Evolutionary conservation across 805 yeast genomes (phyloP).

Genomic region (Wickerhamomyces xylosicus): DNA sequence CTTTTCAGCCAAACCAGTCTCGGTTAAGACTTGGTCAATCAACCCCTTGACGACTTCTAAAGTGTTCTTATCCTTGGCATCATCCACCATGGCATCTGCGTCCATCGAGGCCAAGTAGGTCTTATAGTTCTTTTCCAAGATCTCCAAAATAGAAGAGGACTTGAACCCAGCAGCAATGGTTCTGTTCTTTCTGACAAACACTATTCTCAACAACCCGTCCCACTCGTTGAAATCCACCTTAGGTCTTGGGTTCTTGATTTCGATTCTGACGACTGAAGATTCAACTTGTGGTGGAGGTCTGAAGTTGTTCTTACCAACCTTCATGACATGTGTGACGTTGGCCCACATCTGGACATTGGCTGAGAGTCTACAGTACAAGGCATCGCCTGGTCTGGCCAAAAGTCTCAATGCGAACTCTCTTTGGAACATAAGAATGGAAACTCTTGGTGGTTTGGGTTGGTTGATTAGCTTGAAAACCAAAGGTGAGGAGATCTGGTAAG

Average conservation of each 20-base stretch:
- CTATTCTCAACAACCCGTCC: constrained; percentile 91
- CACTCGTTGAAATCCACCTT: constrained; percentile 88
- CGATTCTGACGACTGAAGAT: constrained; percentile 89
- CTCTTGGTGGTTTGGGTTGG: constrained; percentile 91
- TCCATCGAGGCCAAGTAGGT: constrained; percentile 52
- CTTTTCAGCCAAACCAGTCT: constrained; percentile 73
- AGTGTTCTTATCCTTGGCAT: constrained; percentile 23
- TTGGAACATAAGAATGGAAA: constrained; percentile 93
- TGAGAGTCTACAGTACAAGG: constrained; percentile 82
- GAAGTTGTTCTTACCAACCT: constrained; percentile 93
- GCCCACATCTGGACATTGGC: constrained; percentile 99
- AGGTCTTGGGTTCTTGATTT: constrained; percentile 90
- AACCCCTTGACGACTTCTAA: constrained; percentile 47
- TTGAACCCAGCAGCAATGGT: constrained; percentile 91
- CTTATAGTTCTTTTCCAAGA: constrained; percentile 81
- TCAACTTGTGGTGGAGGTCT: constrained; percentile 99
- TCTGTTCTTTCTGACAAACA: constrained; percentile 88
- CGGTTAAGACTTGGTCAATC: constrained; percentile 61
- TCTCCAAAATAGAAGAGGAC: constrained; percentile 65
- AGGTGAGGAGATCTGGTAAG: constrained; percentile 96
- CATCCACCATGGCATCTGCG: constrained; percentile 27
- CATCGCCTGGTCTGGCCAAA: constrained; percentile 94
- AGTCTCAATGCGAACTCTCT: constrained; percentile 92
- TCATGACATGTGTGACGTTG: constrained; percentile 96
- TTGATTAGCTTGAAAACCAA: constrained; percentile 85